Evolutionary conservation across 345 rosid genomes (phyloP), one percentile per base, ranked within the genome.

Genomic region (Conringia planisiliqua): DNA sequence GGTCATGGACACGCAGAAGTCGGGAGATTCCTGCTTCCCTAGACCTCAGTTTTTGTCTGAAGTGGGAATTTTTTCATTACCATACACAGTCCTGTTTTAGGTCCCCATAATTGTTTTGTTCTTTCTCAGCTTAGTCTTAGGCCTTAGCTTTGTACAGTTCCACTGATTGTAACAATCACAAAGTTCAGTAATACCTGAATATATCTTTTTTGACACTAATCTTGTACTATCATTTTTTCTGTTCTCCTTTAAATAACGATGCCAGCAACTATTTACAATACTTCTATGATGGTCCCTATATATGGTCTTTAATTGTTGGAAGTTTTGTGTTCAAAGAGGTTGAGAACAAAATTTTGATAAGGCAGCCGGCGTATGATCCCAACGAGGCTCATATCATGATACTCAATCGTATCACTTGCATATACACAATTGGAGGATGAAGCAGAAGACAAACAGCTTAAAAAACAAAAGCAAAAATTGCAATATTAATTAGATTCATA

Each of bases 81-180:
- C 97, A 3, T 94, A 82, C 54, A 79, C 97, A 5, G 56, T 82
- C 6, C 87, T 82, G 10, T 87, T 87, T 29, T 91, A 70, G 47
- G 52, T 50, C 58, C 33, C 9, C 3, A 9, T 20, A 54, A 36
- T 63, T 71, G 33, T 71, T 64, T 65, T 77, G 72, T 71, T 77
- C 61, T 57, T 42, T 76, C 5, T 43, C 22, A 76, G 47, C 30
- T 51, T 68, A 75, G 74, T 10, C 33, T 10, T 30, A 68, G 56
- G 4, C 24, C 56, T 5, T 75, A 50, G 57, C 58, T 13, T 22
- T 76, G 80, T 70, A 70, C 75, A 70, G 75, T 35, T 32, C 6
- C 24, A 26, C 73, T 48, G 22, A 33, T 69, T 76, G 75, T 62
- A 69, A 62, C 71, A 14, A 12, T 43, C 43, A 69, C 42, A 76